Percentiles rank a stretch among this genome's conserved stretches.
These are phyloP conservation scores for Grosmannia penicillata DNA, from an alignment of 2,329 filamentous ascomycete species.

Conservation along the genomic window DNA sequence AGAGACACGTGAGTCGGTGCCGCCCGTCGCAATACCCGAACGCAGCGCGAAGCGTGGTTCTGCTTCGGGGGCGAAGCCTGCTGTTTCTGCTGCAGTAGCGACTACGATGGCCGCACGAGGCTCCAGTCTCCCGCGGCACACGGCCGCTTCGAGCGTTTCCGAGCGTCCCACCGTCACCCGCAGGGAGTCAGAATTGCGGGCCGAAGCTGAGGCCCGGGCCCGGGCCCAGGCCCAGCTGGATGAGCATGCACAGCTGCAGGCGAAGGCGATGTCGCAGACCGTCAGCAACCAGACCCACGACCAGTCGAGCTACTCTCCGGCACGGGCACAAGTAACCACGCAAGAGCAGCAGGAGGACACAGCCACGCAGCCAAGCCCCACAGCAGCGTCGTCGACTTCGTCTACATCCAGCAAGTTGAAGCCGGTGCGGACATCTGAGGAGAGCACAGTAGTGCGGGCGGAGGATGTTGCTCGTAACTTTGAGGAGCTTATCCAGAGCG, in stretches of 20 bases:
- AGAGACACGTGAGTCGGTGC: constrained; percentile 11
- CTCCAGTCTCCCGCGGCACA: too few species aligned
- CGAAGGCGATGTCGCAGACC: constrained; percentile 13
- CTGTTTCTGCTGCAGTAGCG: too few species aligned
- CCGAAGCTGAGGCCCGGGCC: neutral
- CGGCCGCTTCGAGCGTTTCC: neutral
- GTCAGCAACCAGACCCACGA: too few species aligned
- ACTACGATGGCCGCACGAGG: too few species aligned
- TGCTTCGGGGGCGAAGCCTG: neutral
- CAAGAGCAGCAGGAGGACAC: neutral
- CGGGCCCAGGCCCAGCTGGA: neutral
- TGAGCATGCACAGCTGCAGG: neutral
- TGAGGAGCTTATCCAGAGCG: constrained; percentile 67
- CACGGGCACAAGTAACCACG: neutral
- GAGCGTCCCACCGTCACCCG: neutral
- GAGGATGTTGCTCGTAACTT: constrained; percentile 54
- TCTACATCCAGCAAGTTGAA: constrained; percentile 36
- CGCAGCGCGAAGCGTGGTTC: constrained; percentile 9
- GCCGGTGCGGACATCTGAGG: constrained; percentile 42
- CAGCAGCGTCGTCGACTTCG: constrained; percentile 35
- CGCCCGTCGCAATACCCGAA: constrained; percentile 7
- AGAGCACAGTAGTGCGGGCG: constrained; percentile 29
- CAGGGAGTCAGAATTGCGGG: neutral
- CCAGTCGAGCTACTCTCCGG: too few species aligned
- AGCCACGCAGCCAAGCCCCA: constrained; percentile 24